Percentiles rank a stretch among this genome's conserved stretches.
These are phyloP conservation scores for Dioscorea alata DNA, from an alignment of 106 monocot species.

Conservation along the genomic window DNA sequence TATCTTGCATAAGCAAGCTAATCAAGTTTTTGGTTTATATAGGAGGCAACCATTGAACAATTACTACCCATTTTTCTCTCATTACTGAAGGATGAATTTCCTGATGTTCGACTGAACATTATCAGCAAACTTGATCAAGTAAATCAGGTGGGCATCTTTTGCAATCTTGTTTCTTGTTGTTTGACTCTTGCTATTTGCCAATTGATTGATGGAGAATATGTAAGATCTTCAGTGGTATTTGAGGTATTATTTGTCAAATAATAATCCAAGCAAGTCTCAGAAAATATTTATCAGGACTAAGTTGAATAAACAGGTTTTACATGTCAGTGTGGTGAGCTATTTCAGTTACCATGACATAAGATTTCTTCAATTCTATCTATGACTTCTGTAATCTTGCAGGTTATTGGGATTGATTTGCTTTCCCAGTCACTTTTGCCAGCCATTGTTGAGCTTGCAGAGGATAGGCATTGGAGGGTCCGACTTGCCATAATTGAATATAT, in stretches of 20 bases:
- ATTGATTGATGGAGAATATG: no score
- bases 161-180: no score
- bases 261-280: no score
- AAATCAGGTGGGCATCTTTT: conserved; percentile 56
- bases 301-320: no score
- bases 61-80: conserved; percentile 96
- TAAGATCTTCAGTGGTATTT: no score
- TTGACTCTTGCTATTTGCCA: no score
- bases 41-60: conserved; percentile 92
- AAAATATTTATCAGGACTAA: no score
- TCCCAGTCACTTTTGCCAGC: conserved; percentile 91
- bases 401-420: conserved; percentile 85
- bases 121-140: conserved; percentile 99
- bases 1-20: no score
- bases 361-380: no score
- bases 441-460: conserved; percentile 93
- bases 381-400: conserved; percentile 29
- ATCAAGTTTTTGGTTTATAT: conserved; percentile 4
- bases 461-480: conserved; percentile 91
- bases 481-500: conserved; percentile 96
- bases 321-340: no score
- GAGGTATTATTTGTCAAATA: no score
- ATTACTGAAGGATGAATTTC: conserved; percentile 89
- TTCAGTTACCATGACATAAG: no score
- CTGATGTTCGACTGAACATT: conserved; percentile 92